A percentile compares a stretch with the other conserved stretches of the same genome.
phyloP scores from a whole-genome alignment of 805 yeast species.

The Lipomyces yamanashiensis region DNA sequence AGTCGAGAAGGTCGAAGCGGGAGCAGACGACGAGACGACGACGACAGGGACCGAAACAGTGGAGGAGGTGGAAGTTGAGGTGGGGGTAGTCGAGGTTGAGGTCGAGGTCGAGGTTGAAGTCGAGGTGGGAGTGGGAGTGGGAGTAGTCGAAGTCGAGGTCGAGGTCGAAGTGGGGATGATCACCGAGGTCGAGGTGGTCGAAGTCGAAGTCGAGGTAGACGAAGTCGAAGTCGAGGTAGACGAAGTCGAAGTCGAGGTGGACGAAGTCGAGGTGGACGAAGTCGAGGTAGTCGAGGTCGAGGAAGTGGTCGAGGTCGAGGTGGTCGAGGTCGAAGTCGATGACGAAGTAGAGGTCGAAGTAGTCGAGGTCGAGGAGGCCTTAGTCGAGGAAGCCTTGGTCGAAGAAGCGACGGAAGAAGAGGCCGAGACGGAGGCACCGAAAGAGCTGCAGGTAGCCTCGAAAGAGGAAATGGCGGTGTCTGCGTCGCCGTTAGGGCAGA shows the following conservation, averaged over 20 bases:
- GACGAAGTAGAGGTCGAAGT: conserved; percentile 16
- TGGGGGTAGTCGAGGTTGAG: conserved; percentile 16
- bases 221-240: conserved; percentile 41
- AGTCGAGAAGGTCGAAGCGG: conserved; percentile 20
- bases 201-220: conserved; percentile 33
- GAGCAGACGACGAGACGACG: conserved; percentile 32
- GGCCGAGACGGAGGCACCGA: conserved; percentile 21
- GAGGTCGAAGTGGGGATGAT: conserved; percentile 29
- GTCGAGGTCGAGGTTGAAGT: conserved; percentile 40
- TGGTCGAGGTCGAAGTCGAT: conserved; percentile 6
- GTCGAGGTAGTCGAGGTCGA: conserved; percentile 15
- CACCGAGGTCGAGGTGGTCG: conserved; percentile 17
- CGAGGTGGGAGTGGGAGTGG: conserved; percentile 40
- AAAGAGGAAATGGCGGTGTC: conserved; percentile 65
- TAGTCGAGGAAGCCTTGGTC: conserved; percentile 19
- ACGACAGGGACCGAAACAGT: background rate
- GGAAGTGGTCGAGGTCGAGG: conserved; percentile 36
- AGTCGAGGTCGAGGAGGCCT: conserved; percentile 23
- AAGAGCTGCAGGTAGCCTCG: conserved; percentile 41
- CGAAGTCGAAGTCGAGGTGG: conserved; percentile 34
- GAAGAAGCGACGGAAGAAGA: conserved; percentile 33
- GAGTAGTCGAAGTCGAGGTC: too few species aligned
- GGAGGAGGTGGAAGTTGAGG: conserved; percentile 31
- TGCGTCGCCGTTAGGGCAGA: conserved; percentile 69
- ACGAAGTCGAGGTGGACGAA: conserved; percentile 32